phyloP scores from a whole-genome alignment of 2,329 filamentous ascomycete genomes.

The Juglanconis oblonga region DNA sequence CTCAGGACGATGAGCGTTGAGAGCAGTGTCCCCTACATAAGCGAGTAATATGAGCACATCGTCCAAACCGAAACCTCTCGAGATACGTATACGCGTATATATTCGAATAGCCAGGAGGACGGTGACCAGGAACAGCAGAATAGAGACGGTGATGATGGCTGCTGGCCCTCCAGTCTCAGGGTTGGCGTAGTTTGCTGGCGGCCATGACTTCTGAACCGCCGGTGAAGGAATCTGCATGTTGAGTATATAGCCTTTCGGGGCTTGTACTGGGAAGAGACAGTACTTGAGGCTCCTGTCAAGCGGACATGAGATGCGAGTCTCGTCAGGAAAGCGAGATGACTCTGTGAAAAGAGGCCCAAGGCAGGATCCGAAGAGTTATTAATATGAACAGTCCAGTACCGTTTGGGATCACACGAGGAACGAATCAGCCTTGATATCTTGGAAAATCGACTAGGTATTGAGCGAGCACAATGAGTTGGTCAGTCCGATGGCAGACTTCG shows the following conservation, averaged over 20 bases:
- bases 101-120: conserved; percentile 31
- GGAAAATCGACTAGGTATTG: not conserved
- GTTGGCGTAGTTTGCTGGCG: conserved; percentile 29
- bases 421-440: not conserved
- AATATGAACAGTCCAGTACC: not conserved
- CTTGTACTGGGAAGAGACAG: not conserved
- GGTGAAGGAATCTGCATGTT: conserved; percentile 26
- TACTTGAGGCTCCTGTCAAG: not conserved
- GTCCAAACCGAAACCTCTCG: conserved; percentile 34
- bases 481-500: not conserved
- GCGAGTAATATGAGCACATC: conserved; percentile 35
- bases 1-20: not conserved
- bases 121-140: conserved; percentile 28
- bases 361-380: not conserved
- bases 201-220: conserved; percentile 27
- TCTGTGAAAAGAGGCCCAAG: not conserved
- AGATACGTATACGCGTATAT: conserved; percentile 32
- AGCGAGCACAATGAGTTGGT: not conserved
- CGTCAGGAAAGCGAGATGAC: not conserved
- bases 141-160: conserved; percentile 25
- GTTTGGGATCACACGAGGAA: not conserved
- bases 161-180: conserved; percentile 29
- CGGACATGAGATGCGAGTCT: not conserved
- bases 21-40: conserved; percentile 26
- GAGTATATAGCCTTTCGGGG: not conserved